A percentile compares a stretch with the other conserved stretches of the same genome.
These are phyloP conservation scores for Pythium rishiriense DNA, from an alignment of 352 stramenopile species.

Conservation along the genomic window DNA sequence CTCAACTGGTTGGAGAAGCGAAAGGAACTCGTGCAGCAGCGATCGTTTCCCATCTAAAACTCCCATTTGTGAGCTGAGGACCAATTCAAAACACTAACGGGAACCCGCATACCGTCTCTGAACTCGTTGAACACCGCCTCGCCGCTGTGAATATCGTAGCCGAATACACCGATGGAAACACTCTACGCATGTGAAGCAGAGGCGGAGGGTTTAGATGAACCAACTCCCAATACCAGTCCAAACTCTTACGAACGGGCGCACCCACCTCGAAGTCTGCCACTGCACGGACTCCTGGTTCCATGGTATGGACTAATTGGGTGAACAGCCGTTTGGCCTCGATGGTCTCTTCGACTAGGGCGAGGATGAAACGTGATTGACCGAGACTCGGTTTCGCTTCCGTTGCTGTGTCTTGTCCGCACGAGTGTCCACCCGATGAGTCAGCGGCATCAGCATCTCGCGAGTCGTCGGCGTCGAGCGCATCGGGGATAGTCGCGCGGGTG, in stretches of 20 bases:
- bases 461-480: conserved; percentile 16
- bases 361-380: conserved; percentile 29
- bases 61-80: background rate
- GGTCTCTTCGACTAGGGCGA: conserved; percentile 42
- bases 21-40: conserved; percentile 28
- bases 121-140: conserved; percentile 48
- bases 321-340: conserved; percentile 41
- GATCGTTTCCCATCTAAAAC: conserved; percentile 32
- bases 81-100: too few species aligned
- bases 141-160: conserved; percentile 48
- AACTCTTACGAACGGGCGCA: background rate
- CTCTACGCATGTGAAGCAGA: background rate
- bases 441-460: background rate
- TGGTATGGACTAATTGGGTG: conserved; percentile 31
- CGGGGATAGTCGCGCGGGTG: conserved; percentile 46
- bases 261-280: background rate
- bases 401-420: too few species aligned
- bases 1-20: conserved; percentile 41
- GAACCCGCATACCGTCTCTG: conserved; percentile 35
- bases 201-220: too few species aligned
- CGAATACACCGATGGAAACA: conserved; percentile 17
- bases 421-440: background rate
- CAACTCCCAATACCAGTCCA: too few species aligned
- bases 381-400: background rate
- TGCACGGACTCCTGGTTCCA: background rate